These are phyloP conservation scores for Rhexocercosporidium sp. DNA, from an alignment of 2,329 filamentous ascomycete species.

Conservation along the genomic window DNA sequence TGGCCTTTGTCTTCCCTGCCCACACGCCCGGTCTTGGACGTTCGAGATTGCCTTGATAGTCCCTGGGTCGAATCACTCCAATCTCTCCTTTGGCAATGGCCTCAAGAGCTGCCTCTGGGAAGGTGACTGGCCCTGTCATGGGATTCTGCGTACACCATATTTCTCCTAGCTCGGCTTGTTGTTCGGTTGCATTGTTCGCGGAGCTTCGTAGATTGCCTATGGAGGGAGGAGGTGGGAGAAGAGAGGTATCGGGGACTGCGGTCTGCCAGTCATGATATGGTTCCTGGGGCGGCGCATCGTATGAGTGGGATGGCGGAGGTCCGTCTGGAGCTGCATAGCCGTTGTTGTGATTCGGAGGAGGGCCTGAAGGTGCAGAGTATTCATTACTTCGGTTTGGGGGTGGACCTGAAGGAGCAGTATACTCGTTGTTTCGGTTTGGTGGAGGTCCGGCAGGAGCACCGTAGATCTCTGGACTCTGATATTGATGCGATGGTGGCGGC, in stretches of 20 bases:
- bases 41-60: constrained; percentile 53
- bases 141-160: constrained; percentile 68
- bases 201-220: constrained; percentile 66
- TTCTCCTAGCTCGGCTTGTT: constrained; percentile 68
- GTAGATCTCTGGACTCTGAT: constrained; percentile 25
- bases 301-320: constrained; percentile 33
- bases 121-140: constrained; percentile 58
- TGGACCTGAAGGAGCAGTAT: constrained; percentile 38
- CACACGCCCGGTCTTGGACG: constrained; percentile 57
- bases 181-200: constrained; percentile 70
- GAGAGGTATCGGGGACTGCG: constrained; percentile 72
- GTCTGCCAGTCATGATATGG: constrained; percentile 71
- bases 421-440: constrained; percentile 13
- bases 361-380: constrained; percentile 28
- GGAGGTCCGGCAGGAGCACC: constrained; percentile 24
- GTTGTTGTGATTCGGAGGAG: constrained; percentile 29
- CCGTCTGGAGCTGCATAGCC: constrained; percentile 27
- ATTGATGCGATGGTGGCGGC: constrained; percentile 21
- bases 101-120: constrained; percentile 51
- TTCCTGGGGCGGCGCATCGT: constrained; percentile 44
- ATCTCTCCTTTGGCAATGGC: constrained; percentile 59
- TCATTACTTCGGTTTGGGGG: constrained; percentile 36
- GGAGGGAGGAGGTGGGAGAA: constrained; percentile 74
- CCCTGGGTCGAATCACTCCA: constrained; percentile 56
- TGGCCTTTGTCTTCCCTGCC: constrained; percentile 48